Conservation (phyloP, 1,139 yeast species). For the Citeromyces hawaiiensis region DNA sequence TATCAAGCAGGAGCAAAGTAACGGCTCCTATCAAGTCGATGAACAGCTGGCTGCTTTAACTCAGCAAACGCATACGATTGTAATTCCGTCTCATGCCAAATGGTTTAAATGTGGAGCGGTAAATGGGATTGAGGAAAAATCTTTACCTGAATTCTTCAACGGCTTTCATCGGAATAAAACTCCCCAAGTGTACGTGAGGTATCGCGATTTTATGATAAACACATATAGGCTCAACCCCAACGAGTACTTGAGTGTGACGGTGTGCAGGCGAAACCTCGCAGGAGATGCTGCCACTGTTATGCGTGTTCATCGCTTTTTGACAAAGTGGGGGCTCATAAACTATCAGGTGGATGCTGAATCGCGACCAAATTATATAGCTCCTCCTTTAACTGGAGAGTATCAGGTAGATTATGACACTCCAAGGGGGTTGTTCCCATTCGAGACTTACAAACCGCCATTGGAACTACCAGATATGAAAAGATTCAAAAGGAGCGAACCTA, state of each 20-base stretch:
- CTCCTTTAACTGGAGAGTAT: slow-evolving; percentile 62
- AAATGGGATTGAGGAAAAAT: slow-evolving; percentile 50
- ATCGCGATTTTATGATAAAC: slow-evolving; percentile 89
- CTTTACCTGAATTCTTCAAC: slow-evolving; percentile 86
- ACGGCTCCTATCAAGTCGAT: not conserved
- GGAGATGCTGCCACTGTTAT: slow-evolving; percentile 94
- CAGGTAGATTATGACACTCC: slow-evolving; percentile 78
- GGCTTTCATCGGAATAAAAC: slow-evolving; percentile 57
- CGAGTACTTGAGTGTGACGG: slow-evolving; percentile 85
- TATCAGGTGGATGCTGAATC: slow-evolving; percentile 74
- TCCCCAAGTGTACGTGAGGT: slow-evolving; percentile 74
- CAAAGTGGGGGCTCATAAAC: slow-evolving; percentile 93
- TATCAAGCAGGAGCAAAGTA: not conserved
- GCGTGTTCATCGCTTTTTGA: slow-evolving; percentile 80
- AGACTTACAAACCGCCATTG: slow-evolving; percentile 51
- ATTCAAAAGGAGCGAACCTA: slow-evolving; percentile 21
- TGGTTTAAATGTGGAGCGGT: slow-evolving; percentile 78
- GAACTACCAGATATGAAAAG: slow-evolving; percentile 44
- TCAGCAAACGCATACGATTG: slow-evolving; percentile 72
- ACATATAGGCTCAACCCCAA: slow-evolving; percentile 86
- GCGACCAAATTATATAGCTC: slow-evolving; percentile 55
- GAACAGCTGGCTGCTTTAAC: slow-evolving; percentile 5
- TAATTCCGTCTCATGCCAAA: slow-evolving; percentile 85
- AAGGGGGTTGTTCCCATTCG: slow-evolving; percentile 88
- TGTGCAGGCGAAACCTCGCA: slow-evolving; percentile 85